Evolutionary conservation across 2,329 filamentous ascomycete species (phyloP).

Genomic region (Epichloe baconii): DNA sequence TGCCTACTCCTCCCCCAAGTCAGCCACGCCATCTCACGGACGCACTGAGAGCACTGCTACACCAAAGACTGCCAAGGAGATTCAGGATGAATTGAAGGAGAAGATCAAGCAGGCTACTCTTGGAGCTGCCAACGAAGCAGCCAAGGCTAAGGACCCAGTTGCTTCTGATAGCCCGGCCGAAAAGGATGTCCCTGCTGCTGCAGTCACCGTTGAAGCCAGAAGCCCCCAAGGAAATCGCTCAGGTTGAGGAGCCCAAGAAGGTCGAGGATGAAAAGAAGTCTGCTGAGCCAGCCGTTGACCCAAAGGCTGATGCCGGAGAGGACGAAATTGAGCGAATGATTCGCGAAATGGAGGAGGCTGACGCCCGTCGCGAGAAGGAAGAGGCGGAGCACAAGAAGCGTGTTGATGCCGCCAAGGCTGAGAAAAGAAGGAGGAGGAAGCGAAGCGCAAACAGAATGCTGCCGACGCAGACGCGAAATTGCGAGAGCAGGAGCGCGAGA

Average conservation of each 20-base stretch:
- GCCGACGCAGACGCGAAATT: slow-evolving; percentile 53
- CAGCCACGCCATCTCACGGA: slow-evolving; percentile 52
- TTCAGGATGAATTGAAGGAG: slow-evolving; percentile 69
- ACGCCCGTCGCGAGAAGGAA: slow-evolving; percentile 35
- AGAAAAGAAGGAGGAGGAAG: slow-evolving; percentile 38
- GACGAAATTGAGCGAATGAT: slow-evolving; percentile 49
- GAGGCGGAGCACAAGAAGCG: slow-evolving; percentile 35
- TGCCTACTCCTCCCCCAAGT: slow-evolving; percentile 67
- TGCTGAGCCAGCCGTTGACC: slow-evolving; percentile 17
- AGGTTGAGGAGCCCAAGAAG: not conserved
- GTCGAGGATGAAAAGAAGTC: slow-evolving; percentile 14
- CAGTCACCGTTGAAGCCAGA: not conserved
- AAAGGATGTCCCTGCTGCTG: slow-evolving; percentile 4
- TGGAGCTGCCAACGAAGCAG: slow-evolving; percentile 17
- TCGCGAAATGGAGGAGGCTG: slow-evolving; percentile 47
- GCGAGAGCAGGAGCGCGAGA: slow-evolving; percentile 58
- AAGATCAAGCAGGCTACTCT: slow-evolving; percentile 54
- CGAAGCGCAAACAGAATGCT: slow-evolving; percentile 28
- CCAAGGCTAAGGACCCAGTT: slow-evolving; percentile 15
- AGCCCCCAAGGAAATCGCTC: slow-evolving; percentile 1
- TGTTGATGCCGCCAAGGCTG: slow-evolving; percentile 29
- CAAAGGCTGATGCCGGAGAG: slow-evolving; percentile 31
- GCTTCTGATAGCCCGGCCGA: slow-evolving; percentile 18
- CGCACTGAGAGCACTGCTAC: slow-evolving; percentile 57
- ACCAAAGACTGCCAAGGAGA: slow-evolving; percentile 67